A percentile compares a stretch with the other conserved stretches of the same genome.
These are phyloP conservation scores for Aspergillus amoenus DNA, from an alignment of 2,329 filamentous ascomycete genomes.

Conservation along the genomic window DNA sequence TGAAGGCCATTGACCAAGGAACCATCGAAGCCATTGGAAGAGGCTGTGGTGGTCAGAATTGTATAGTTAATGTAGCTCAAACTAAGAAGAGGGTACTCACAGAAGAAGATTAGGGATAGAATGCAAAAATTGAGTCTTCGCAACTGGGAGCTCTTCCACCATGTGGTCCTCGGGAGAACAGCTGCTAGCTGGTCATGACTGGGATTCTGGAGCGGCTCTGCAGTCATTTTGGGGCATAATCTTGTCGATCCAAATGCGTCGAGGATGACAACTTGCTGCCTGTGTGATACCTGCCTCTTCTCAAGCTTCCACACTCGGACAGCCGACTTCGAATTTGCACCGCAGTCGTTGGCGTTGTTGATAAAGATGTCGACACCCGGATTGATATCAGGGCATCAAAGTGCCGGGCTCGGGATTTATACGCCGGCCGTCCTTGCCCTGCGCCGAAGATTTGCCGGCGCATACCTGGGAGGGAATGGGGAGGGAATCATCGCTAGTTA, in stretches of 20 bases:
- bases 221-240: conserved; percentile 20
- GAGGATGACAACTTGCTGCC: too few relatives aligned
- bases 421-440: background rate
- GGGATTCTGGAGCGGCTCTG: background rate
- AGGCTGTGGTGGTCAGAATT: background rate
- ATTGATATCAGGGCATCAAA: too few relatives aligned
- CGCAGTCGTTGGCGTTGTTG: too few relatives aligned
- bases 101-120: conserved; percentile 3
- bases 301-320: too few relatives aligned
- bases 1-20: conserved; percentile 32
- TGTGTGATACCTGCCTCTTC: too few relatives aligned
- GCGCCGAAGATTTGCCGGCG: background rate
- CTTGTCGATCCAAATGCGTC: background rate
- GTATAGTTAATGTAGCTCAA: background rate
- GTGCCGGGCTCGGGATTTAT: too few relatives aligned
- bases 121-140: conserved; percentile 3
- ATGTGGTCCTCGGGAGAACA: background rate
- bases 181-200: background rate
- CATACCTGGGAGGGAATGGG: background rate
- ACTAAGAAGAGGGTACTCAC: background rate
- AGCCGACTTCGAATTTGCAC: too few relatives aligned
- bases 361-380: too few relatives aligned
- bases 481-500: background rate
- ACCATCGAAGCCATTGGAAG: conserved; percentile 14
- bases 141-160: conserved; percentile 2